Evolutionary conservation across 169 alveolate genomes (phyloP).

Genomic region (Eimeria zaria): DNA sequence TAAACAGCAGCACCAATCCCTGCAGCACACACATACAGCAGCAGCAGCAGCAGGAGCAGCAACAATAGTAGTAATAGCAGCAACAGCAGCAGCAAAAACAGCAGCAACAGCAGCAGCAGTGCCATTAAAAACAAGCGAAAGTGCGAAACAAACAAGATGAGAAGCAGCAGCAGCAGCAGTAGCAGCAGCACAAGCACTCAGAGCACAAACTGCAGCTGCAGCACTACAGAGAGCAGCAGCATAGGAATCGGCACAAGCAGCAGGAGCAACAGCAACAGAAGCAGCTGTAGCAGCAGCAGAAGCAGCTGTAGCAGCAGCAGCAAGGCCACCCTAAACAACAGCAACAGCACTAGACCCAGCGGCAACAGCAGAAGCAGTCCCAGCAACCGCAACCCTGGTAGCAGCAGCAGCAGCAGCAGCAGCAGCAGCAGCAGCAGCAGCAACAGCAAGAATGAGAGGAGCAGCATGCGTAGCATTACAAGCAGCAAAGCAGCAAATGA

Average conservation of each 20-base stretch:
- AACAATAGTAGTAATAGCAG: too few relatives aligned
- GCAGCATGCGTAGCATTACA: too few relatives aligned
- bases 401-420: background rate
- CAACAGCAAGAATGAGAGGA: too few relatives aligned
- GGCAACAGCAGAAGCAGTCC: background rate
- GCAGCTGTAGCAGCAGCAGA: background rate
- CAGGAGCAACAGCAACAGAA: too few relatives aligned
- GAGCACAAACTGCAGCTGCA: background rate
- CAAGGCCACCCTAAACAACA: background rate
- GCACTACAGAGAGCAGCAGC: background rate
- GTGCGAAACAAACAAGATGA: background rate
- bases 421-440: background rate
- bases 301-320: background rate
- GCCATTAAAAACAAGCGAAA: background rate
- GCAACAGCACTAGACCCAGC: background rate
- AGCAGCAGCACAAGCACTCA: too few relatives aligned
- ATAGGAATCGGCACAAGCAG: too few relatives aligned
- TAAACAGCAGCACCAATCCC: background rate
- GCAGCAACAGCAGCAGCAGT: too few relatives aligned
- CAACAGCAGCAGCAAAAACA: too few relatives aligned
- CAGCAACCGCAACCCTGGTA: background rate
- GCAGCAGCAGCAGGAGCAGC: constrained; percentile 32
- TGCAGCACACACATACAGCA: constrained; percentile 19
- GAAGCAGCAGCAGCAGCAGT: background rate
- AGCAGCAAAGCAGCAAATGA: background rate